These are phyloP conservation scores for Alternaria infectoria DNA, from an alignment of 2,329 filamentous ascomycete species.

Conservation along the genomic window DNA sequence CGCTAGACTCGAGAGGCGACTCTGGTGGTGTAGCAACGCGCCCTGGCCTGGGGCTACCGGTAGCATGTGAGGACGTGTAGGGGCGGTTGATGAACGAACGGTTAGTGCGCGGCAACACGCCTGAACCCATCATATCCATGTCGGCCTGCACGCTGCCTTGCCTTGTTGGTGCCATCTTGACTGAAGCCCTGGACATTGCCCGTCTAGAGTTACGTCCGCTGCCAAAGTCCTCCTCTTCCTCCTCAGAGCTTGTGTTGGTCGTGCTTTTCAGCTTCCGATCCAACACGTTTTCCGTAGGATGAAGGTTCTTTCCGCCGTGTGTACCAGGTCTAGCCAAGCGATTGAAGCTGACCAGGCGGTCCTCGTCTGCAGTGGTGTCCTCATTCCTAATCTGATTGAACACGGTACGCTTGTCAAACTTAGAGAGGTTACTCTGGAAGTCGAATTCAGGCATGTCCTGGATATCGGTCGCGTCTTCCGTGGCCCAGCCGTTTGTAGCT, in stretches of 20 bases:
- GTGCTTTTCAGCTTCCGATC: conserved; percentile 58
- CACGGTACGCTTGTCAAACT: conserved; percentile 91
- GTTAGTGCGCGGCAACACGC: conserved; percentile 37
- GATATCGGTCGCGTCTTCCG: conserved; percentile 93
- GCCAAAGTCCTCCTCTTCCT: conserved; percentile 48
- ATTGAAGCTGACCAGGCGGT: conserved; percentile 90
- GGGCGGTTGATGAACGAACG: conserved; percentile 41
- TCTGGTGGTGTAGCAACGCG: conserved; percentile 45
- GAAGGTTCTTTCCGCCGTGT: conserved; percentile 80
- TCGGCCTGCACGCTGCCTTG: conserved; percentile 52
- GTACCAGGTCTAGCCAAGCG: conserved; percentile 62
- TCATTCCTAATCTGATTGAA: conserved; percentile 92
- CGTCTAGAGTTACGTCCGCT: conserved; percentile 48
- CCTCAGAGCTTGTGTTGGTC: conserved; percentile 43
- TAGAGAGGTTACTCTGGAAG: conserved; percentile 85
- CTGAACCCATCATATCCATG: conserved; percentile 39
- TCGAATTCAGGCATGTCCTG: conserved; percentile 95
- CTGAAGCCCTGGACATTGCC: conserved; percentile 49
- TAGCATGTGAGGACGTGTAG: conserved; percentile 48
- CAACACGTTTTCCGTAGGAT: conserved; percentile 90
- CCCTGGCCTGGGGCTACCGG: conserved; percentile 42
- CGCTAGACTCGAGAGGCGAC: conserved; percentile 42
- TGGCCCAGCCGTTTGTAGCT: conserved; percentile 85
- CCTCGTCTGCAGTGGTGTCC: conserved; percentile 86
- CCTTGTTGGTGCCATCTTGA: conserved; percentile 46